Conservation (phyloP, 129 eudicot genomes). For the Centella asiatica region DNA sequence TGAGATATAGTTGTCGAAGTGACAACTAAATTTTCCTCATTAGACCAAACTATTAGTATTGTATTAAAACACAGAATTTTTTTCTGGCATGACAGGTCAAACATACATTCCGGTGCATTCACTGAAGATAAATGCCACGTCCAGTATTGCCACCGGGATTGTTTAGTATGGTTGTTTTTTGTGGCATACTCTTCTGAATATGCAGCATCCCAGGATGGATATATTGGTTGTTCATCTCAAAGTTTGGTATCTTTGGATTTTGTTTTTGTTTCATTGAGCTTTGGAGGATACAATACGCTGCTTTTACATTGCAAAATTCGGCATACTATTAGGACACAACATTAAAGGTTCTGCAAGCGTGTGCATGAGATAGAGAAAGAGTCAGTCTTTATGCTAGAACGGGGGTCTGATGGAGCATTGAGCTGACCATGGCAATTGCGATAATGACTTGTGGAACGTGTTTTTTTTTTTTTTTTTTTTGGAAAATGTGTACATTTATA, state of each 20-base stretch:
- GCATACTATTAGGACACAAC: neutral
- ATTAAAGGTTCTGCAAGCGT: neutral
- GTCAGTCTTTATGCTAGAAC: no score
- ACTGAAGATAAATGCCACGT: conserved; percentile 84
- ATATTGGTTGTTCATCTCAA: conserved; percentile 3
- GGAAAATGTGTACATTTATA: no score
- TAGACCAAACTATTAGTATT: no score
- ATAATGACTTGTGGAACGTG: no score
- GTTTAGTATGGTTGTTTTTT: conserved; percentile 21
- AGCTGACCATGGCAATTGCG: neutral
- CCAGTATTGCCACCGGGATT: conserved; percentile 66
- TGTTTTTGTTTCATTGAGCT: neutral
- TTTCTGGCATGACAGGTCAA: conserved; percentile 36
- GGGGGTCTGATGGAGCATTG: no score
- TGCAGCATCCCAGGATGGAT: neutral
- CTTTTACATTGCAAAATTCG: neutral
- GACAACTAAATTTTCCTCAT: neutral
- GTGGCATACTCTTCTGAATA: neutral
- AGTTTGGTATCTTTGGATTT: neutral
- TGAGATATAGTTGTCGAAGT: neutral
- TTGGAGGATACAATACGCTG: conserved; percentile 9
- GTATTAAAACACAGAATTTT: neutral
- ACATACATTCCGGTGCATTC: conserved; percentile 80
- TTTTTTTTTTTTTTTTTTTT: no score
- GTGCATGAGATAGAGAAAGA: neutral